phyloP scores from a whole-genome alignment of 805 yeast species.

The Teunomyces cretensis region DNA sequence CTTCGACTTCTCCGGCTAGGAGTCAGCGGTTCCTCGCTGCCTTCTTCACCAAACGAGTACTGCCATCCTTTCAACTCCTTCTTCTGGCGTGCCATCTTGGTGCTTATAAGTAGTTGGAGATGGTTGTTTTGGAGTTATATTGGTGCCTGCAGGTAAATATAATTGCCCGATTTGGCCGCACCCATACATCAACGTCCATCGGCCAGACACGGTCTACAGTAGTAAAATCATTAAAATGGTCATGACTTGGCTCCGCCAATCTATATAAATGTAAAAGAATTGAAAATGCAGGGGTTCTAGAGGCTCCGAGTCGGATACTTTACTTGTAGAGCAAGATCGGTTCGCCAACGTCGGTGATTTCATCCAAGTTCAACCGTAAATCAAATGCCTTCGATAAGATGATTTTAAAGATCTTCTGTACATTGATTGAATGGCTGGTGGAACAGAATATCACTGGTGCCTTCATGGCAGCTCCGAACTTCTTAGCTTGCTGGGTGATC shows the following conservation, averaged over 20 bases:
- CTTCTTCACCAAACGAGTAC: conserved; percentile 15
- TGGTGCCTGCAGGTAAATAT: not conserved
- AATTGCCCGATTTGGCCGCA: not conserved
- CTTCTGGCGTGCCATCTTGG: not conserved
- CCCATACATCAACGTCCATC: too few species aligned
- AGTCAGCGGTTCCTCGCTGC: not conserved
- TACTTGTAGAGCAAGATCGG: conserved; percentile 73
- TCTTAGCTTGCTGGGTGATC: conserved; percentile 76
- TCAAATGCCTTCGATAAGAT: conserved; percentile 90
- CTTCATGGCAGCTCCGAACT: conserved; percentile 86
- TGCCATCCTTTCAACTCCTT: conserved; percentile 37
- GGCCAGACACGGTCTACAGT: too few species aligned
- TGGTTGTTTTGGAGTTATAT: not conserved
- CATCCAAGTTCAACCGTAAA: conserved; percentile 77
- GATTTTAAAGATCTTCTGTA: conserved; percentile 90
- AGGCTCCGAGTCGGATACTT: not conserved
- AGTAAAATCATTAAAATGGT: not conserved
- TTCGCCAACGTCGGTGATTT: conserved; percentile 83
- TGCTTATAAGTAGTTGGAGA: not conserved
- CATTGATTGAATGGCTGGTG: conserved; percentile 86
- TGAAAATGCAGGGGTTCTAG: conserved; percentile 2
- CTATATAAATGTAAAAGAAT: conserved; percentile 1
- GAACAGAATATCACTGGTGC: conserved; percentile 86
- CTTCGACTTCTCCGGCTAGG: conserved; percentile 13
- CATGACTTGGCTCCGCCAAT: conserved; percentile 3